phyloP scores from a whole-genome alignment of 2,329 filamentous ascomycete genomes.

The Colletotrichum agaves region DNA sequence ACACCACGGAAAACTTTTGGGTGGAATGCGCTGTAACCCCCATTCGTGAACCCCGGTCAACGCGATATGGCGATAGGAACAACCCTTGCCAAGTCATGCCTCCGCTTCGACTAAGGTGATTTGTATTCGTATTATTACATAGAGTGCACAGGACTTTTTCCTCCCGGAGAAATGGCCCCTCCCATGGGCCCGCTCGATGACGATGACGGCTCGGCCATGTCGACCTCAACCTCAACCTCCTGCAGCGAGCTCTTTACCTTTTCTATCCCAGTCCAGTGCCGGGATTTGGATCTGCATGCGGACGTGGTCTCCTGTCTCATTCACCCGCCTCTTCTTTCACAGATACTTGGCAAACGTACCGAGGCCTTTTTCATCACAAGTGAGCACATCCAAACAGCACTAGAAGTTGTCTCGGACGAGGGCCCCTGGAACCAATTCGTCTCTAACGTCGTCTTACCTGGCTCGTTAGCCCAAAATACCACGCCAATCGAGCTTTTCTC shows the following conservation, averaged over 20 bases:
- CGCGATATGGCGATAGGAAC: background rate
- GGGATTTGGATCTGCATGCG: slow-evolving; percentile 5
- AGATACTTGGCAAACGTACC: slow-evolving; percentile 3
- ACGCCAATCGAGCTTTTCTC: background rate
- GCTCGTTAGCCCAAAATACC: background rate
- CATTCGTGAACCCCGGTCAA: background rate
- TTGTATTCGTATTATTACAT: slow-evolving; percentile 31
- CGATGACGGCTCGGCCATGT: slow-evolving; percentile 16
- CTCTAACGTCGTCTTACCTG: slow-evolving; percentile 3
- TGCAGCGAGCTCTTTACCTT: slow-evolving; percentile 14
- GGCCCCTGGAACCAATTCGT: background rate
- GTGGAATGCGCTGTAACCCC: slow-evolving; percentile 23
- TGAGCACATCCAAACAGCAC: background rate
- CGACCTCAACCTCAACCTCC: slow-evolving; percentile 20
- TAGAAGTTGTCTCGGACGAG: background rate
- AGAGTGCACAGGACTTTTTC: background rate
- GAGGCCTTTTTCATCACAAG: slow-evolving; percentile 5
- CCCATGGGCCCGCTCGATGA: slow-evolving; percentile 24
- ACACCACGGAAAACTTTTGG: background rate
- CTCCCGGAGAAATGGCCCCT: slow-evolving; percentile 24
- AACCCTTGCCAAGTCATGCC: background rate
- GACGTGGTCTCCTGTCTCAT: slow-evolving; percentile 5
- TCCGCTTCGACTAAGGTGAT: slow-evolving; percentile 21
- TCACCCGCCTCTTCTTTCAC: background rate
- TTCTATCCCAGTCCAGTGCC: slow-evolving; percentile 20